These are phyloP conservation scores for Striga asiatica DNA, from an alignment of 257 asterid species.

Conservation along the genomic window DNA sequence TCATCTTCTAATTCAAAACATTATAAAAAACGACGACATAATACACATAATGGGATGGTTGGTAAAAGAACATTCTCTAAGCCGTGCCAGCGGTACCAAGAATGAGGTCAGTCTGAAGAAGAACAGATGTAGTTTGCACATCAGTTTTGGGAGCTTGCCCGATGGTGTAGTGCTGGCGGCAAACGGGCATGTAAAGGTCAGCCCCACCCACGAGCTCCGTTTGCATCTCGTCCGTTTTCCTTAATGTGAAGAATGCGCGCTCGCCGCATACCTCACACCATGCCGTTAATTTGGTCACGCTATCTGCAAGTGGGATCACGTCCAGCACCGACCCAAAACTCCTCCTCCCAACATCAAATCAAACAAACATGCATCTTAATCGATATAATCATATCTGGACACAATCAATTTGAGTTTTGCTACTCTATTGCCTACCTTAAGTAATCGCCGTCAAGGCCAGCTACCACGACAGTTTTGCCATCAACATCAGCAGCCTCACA, in stretches of 20 bases:
- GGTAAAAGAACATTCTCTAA: too few species aligned
- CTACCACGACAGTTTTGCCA: constrained; percentile 58
- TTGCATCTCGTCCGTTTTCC: constrained; percentile 43
- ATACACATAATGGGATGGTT: too few species aligned
- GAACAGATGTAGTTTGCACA: too few species aligned
- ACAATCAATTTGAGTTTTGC: not conserved
- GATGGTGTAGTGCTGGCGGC: constrained; percentile 55
- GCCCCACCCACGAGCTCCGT: constrained; percentile 84
- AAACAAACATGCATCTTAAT: too few species aligned
- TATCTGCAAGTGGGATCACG: constrained; percentile 72
- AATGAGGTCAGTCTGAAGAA: too few species aligned
- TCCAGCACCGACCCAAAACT: constrained; percentile 65
- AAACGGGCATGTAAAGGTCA: constrained; percentile 86
- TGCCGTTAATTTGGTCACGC: constrained; percentile 62
- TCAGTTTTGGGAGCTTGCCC: constrained; percentile 19
- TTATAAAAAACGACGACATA: too few species aligned
- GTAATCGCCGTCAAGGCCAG: constrained; percentile 93
- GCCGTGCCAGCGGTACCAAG: too few species aligned
- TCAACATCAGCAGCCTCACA: constrained; percentile 65
- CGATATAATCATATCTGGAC: too few species aligned
- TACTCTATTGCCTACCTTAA: constrained; percentile 31
- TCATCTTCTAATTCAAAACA: too few species aligned
- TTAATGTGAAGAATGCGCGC: constrained; percentile 57
- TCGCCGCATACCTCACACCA: constrained; percentile 70
- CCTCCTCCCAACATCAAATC: constrained; percentile 20